These are phyloP conservation scores for Ottelia alismoides DNA, from an alignment of 106 monocot genomes.

Conservation along the genomic window DNA sequence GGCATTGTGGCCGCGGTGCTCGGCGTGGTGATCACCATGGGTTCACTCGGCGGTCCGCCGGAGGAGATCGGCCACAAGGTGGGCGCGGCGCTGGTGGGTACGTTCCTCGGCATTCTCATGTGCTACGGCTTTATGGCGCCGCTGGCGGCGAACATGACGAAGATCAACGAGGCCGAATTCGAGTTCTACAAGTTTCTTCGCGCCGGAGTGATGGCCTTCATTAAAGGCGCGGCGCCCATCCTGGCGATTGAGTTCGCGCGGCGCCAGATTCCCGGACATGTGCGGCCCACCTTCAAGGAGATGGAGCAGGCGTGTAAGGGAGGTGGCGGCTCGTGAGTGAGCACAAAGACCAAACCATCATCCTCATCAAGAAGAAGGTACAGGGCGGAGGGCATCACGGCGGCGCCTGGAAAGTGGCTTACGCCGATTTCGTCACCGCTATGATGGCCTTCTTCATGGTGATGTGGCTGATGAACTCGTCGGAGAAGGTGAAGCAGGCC, in stretches of 20 bases:
- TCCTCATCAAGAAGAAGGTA: no score
- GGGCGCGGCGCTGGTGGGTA: no score
- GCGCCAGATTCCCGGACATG: neutral
- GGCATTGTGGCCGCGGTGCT: no score
- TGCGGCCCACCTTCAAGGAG: neutral
- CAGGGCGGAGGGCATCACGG: neutral
- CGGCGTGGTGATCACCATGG: neutral
- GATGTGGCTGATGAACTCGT: neutral
- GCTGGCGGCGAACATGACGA: neutral
- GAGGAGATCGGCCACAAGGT: neutral
- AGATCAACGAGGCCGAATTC: neutral
- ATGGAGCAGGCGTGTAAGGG: neutral
- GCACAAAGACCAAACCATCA: neutral
- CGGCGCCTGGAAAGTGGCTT: neutral
- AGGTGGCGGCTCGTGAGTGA: neutral
- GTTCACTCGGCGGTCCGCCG: neutral
- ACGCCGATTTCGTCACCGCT: no score
- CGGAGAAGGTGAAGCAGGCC: neutral
- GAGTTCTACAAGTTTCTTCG: neutral
- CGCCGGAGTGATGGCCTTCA: neutral
- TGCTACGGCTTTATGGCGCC: neutral
- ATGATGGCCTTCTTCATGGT: no score
- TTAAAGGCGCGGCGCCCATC: neutral
- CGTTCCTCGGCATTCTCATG: neutral
- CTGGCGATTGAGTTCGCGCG: neutral